Conservation (phyloP, 176 grass and related monocot genomes). For the Saccharum spontaneum region DNA sequence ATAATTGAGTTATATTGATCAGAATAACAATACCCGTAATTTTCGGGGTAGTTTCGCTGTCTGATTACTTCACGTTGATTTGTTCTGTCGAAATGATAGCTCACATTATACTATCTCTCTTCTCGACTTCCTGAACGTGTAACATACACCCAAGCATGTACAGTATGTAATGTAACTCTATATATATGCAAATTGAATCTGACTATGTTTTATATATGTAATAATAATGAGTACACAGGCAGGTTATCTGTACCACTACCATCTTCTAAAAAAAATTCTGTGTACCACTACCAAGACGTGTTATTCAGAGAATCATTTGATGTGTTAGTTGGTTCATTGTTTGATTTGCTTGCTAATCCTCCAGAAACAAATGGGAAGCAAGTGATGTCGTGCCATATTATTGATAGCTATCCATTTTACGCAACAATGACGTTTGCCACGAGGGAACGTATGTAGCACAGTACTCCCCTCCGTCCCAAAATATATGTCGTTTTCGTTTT, state of each 20-base stretch:
- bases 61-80: not conserved
- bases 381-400: constrained; percentile 5
- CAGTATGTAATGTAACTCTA: not conserved
- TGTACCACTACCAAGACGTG: not conserved
- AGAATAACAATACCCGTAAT: not conserved
- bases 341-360: not conserved
- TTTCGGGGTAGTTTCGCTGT: not conserved
- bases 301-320: not conserved
- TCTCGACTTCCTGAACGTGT: constrained; percentile 2
- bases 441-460: not conserved
- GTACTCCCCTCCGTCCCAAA: too few species aligned
- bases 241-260: not conserved
- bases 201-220: too few species aligned
- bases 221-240: too few species aligned
- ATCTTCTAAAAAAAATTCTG: too few species aligned
- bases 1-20: not conserved
- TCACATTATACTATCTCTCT: not conserved
- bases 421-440: constrained; percentile 8
- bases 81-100: not conserved
- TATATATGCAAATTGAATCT: not conserved
- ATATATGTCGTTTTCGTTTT: too few species aligned
- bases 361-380: not conserved
- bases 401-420: constrained; percentile 15
- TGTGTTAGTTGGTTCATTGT: not conserved
- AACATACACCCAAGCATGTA: constrained; percentile 29